phyloP scores from a whole-genome alignment of 139 green algal species.

The Tetraselmis chui region DNA sequence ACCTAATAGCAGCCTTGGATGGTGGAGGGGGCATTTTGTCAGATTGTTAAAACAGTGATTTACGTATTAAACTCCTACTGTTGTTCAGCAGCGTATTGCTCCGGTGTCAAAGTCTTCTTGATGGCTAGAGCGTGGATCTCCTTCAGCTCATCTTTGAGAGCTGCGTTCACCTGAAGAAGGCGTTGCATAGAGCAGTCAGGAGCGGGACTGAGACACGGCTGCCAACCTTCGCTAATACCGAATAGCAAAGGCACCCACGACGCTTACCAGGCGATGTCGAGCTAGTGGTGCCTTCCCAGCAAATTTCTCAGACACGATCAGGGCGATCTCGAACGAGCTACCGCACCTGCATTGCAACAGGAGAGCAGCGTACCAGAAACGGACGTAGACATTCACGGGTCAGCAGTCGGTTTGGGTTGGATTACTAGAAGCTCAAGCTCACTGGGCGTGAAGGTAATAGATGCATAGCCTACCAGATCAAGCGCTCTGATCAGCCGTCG shows the following conservation, averaged over 20 bases:
- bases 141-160: conserved; percentile 5
- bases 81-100: conserved; percentile 2
- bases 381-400: too few relatives aligned
- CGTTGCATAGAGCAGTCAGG: not conserved
- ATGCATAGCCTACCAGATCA: too few relatives aligned
- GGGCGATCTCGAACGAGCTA: not conserved
- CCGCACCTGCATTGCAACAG: not conserved
- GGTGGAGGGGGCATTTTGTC: not conserved
- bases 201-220: too few relatives aligned
- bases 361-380: too few relatives aligned
- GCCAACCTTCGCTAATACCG: too few relatives aligned
- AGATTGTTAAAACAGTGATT: too few relatives aligned
- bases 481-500: too few relatives aligned
- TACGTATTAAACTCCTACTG: too few relatives aligned
- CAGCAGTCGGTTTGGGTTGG: too few relatives aligned
- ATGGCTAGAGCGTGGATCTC: conserved; percentile 12
- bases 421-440: too few relatives aligned
- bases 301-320: conserved; percentile 8
- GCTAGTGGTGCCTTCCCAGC: conserved; percentile 1
- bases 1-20: not conserved
- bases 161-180: not conserved
- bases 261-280: conserved; percentile 3
- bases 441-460: too few relatives aligned
- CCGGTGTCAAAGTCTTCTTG: conserved; percentile 9
- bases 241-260: not conserved